phyloP scores from a whole-genome alignment of 129 eudicot species.

The Calendula officinalis region DNA sequence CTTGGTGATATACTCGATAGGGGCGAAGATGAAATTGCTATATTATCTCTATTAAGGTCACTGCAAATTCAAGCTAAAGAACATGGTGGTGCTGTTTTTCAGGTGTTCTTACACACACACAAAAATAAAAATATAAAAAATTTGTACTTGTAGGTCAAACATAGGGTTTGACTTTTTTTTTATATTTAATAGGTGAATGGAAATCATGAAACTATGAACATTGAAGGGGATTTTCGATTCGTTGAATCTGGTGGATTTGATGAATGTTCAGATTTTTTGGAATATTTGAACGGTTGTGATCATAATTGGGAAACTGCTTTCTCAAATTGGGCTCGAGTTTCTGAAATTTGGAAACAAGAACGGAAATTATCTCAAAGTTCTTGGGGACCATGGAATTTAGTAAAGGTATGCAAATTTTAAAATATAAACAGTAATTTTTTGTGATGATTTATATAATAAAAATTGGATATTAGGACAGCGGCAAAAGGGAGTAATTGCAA shows the following conservation, averaged over 20 bases:
- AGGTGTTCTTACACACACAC: too few relatives aligned
- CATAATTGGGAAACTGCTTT: conserved; percentile 93
- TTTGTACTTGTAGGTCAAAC: too few relatives aligned
- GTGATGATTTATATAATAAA: too few relatives aligned
- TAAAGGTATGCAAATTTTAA: conserved; percentile 53
- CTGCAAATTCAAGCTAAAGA: conserved; percentile 89
- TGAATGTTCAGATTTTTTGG: conserved; percentile 87
- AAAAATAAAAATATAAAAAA: too few relatives aligned
- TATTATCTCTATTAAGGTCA: conserved; percentile 77
- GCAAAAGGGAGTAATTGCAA: conserved; percentile 93
- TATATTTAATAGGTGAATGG: conserved; percentile 99
- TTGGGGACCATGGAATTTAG: conserved; percentile 87
- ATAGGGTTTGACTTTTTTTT: too few relatives aligned
- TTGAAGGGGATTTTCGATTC: conserved; percentile 91
- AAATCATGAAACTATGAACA: conserved; percentile 93
- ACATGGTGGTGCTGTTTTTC: conserved; percentile 93
- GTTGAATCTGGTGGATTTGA: conserved; percentile 84
- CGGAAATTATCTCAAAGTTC: conserved; percentile 45
- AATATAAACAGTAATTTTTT: too few relatives aligned
- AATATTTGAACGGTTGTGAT: conserved; percentile 62
- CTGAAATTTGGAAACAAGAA: conserved; percentile 64
- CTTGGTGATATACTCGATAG: conserved; percentile 97
- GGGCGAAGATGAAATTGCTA: conserved; percentile 98
- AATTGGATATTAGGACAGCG: conserved; percentile 99
- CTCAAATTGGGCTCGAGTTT: conserved; percentile 61